Base-by-base conservation (phyloP, 164 flowering plant genomes). In the Aristolochia fimbriata region DNA sequence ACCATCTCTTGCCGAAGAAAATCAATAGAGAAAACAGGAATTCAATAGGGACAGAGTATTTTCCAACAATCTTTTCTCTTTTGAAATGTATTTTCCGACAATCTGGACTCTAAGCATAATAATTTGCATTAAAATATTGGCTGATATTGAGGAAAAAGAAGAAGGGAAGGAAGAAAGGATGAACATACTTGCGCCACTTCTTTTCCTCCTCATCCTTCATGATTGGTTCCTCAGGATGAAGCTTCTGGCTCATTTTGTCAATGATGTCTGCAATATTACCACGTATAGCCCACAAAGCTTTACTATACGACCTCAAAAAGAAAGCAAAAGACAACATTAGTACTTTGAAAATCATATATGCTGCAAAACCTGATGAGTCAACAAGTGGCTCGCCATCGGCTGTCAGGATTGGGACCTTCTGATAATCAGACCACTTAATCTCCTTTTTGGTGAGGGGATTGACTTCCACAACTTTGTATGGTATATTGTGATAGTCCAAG, bases 341-440 rank as follows among this genome's bases (percentile, higher is more conserved):
- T 37, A 37, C 43, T 37, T 37, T 37, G 43, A 7, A 37, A 37
- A 10, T 10, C 43, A 7, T 37, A 37, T 37, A 37, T 52, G 30
- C 22, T 52, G 9, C 7, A 52, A 19, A 21, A 90, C 99, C 99
- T 85, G 99, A 88, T 25, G 97, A 93, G 63, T 90, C 87, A 19
- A 83, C 87, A 75, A 93, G 63, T 62, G 73, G 80, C 65, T 88
- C 88, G 10, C 93, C 96, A 70, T 93, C 95, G 49, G 86, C 91
- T 58, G 73, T 72, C 71, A 93, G 51, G 57, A 93, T 88, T 14
- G 99, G 97, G 46, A 88, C 99, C 77, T 90, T 93, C 78, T 88
- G 88, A 67, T 93, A 90, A 31, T 88, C 95, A 21, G 97, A 88
- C 95, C 92, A 93, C 65, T 90, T 88, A 70, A 90, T 83, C 77